These are phyloP conservation scores for Fraxinus velutina DNA, from an alignment of 305 asterid genomes.

Conservation along the genomic window DNA sequence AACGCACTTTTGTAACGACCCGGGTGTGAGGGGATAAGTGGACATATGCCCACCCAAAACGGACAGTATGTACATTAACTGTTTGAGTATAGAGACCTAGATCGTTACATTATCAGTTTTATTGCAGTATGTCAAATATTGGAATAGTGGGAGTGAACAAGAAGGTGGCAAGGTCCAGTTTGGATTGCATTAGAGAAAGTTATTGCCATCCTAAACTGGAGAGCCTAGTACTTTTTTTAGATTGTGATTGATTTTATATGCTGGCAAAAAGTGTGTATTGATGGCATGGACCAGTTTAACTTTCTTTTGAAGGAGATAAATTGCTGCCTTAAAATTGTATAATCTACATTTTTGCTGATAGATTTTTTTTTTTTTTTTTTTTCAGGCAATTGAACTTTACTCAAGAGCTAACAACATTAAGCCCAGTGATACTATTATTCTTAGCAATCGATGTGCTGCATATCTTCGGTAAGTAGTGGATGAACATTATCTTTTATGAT, in stretches of 20 bases:
- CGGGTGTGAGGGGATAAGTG: not conserved
- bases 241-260: not conserved
- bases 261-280: not conserved
- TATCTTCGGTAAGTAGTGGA: conserved; percentile 61
- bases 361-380: conserved; percentile 15
- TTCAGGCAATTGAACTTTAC: conserved; percentile 75
- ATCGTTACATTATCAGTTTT: not conserved
- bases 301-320: not conserved
- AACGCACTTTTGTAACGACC: not conserved
- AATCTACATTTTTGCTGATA: conserved; percentile 14
- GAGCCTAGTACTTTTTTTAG: not conserved
- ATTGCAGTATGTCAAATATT: not conserved
- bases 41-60: not conserved
- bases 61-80: not conserved
- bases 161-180: not conserved
- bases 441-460: conserved; percentile 80
- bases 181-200: not conserved
- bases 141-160: not conserved
- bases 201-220: not conserved
- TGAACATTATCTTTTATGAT: not conserved
- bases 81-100: not conserved
- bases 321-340: conserved; percentile 1
- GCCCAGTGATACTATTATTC: conserved; percentile 65
- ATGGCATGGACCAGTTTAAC: not conserved
- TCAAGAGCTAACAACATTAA: conserved; percentile 77